phyloP scores from a whole-genome alignment of 805 yeast species.

The Metschnikowia reukaufii region DNA sequence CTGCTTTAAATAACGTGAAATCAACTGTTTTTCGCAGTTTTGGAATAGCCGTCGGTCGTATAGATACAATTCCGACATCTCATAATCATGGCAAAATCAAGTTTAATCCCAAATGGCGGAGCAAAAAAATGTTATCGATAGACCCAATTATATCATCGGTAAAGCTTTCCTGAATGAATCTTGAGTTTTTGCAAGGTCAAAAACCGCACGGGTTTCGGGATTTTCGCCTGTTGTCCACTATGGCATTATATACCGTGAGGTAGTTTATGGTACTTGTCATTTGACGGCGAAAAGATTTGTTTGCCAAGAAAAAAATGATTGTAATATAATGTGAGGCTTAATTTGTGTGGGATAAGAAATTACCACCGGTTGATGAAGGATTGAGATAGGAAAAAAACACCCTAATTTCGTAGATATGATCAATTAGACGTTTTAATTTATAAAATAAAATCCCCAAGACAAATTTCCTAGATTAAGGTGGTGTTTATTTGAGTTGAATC shows the following conservation, averaged over 20 bases:
- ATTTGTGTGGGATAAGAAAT: no score
- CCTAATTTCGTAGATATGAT: no score
- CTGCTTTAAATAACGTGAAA: conserved; percentile 12
- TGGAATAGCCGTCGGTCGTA: conserved; percentile 61
- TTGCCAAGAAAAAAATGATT: no score
- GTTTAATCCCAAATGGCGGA: conserved; percentile 65
- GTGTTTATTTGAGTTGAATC: not conserved
- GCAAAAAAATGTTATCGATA: conserved; percentile 43
- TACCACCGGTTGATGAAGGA: no score
- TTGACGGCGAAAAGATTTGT: not conserved
- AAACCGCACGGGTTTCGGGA: conserved; percentile 44
- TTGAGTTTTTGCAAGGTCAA: conserved; percentile 36
- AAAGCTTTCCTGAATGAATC: conserved; percentile 27
- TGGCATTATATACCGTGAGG: conserved; percentile 39
- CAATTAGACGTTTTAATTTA: no score
- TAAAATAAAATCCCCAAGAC: not conserved
- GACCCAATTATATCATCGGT: conserved; percentile 22
- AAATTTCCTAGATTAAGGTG: not conserved
- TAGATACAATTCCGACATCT: conserved; percentile 55
- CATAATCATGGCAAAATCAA: conserved; percentile 54
- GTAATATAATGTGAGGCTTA: no score
- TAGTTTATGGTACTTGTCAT: conserved; percentile 7
- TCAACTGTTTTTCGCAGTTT: conserved; percentile 20
- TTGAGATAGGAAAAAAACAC: no score
- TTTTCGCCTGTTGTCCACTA: conserved; percentile 31